Percentiles rank a stretch among this genome's conserved stretches.
Conservation (phyloP, 768 basidiomycete species). For the Megacollybia marginata region DNA sequence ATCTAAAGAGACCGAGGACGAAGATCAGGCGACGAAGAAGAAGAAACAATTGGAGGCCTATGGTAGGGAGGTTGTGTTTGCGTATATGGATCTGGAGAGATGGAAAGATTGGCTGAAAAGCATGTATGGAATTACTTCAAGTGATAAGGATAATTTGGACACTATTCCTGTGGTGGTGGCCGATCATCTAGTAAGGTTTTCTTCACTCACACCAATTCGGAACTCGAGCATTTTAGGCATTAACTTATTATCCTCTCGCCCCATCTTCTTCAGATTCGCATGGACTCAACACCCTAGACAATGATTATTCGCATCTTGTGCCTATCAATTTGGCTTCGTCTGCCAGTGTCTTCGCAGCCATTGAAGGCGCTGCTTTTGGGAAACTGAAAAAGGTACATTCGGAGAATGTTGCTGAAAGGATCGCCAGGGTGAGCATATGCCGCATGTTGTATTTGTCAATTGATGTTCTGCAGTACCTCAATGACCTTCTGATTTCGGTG, state of each 20-base stretch:
- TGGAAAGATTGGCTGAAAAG: conserved; percentile 90
- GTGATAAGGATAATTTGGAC: conserved; percentile 19
- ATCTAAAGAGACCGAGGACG: too few species aligned
- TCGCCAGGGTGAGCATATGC: conserved; percentile 43
- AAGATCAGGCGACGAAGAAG: too few species aligned
- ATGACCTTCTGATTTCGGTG: conserved; percentile 27
- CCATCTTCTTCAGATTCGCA: not conserved
- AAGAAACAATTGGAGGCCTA: not conserved
- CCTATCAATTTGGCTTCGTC: conserved; percentile 47
- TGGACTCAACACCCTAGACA: conserved; percentile 50
- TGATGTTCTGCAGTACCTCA: conserved; percentile 28
- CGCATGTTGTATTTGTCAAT: not conserved
- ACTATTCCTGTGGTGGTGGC: conserved; percentile 59
- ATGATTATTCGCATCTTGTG: conserved; percentile 59
- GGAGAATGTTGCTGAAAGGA: conserved; percentile 62
- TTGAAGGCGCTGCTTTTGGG: conserved; percentile 57
- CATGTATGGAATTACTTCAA: conserved; percentile 67
- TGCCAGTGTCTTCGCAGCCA: conserved; percentile 52
- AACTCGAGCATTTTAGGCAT: too few species aligned
- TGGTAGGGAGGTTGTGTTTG: conserved; percentile 62
- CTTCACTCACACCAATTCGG: not conserved
- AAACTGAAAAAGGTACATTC: conserved; percentile 51
- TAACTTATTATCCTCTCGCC: not conserved
- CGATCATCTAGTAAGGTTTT: conserved; percentile 47
- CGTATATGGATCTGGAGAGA: conserved; percentile 80